Conservation (phyloP, 805 yeast genomes). For the Metschnikowia cubensis region DNA sequence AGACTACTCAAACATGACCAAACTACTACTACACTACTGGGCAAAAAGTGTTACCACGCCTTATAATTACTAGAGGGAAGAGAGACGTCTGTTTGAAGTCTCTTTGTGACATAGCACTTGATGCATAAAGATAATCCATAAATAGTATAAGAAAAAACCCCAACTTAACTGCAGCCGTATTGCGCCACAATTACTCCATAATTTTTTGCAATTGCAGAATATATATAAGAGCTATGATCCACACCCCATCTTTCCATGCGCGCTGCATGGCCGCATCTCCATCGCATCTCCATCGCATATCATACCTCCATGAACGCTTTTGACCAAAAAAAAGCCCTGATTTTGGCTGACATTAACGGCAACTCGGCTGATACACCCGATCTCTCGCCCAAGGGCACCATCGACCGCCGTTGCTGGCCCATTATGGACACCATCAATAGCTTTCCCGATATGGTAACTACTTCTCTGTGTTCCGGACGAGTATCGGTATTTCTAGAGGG, state of each 20-base stretch:
- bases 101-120: no score
- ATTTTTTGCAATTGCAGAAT: no score
- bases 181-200: no score
- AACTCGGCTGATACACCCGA: constrained; percentile 48
- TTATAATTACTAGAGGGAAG: no score
- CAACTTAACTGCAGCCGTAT: no score
- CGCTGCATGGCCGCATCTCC: constrained; percentile 2
- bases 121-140: no score
- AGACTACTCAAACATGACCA: no score
- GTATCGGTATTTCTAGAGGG: constrained; percentile 83
- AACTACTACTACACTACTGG: no score
- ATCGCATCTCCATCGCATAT: background rate
- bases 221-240: no score
- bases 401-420: constrained; percentile 73
- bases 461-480: constrained; percentile 86
- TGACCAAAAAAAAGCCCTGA: constrained; percentile 58
- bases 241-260: background rate
- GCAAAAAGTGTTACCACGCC: no score
- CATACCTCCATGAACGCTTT: constrained; percentile 44
- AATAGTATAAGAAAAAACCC: no score
- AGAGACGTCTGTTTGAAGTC: no score
- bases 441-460: constrained; percentile 68
- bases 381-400: constrained; percentile 83
- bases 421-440: constrained; percentile 64
- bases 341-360: constrained; percentile 49